Conservation (phyloP, 176 grass and related monocot genomes). For the barley (Hordeum vulgare) region DNA sequence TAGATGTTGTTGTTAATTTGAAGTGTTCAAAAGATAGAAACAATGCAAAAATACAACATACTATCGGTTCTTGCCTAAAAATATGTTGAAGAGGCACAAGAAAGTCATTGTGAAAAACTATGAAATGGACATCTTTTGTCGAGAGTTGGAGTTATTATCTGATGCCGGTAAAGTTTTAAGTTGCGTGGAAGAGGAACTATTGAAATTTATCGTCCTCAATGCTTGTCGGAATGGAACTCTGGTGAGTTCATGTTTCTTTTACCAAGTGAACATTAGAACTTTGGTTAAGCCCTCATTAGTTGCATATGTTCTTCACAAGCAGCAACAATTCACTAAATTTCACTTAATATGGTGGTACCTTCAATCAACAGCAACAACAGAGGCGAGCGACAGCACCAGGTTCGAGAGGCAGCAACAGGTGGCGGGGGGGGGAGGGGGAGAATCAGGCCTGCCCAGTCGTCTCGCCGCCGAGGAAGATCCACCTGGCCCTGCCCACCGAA, state of each 20-base stretch:
- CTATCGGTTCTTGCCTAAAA: slow-evolving; percentile 46
- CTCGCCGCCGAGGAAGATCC: no score
- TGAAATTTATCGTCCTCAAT: slow-evolving; percentile 67
- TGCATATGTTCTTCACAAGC: neutral
- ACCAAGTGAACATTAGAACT: slow-evolving; percentile 4
- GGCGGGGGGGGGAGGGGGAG: no score
- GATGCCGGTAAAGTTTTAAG: slow-evolving; percentile 38
- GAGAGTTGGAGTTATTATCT: slow-evolving; percentile 52
- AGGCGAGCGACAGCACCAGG: no score
- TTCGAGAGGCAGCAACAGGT: no score
- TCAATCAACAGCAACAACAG: no score
- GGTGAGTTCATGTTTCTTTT: slow-evolving; percentile 44
- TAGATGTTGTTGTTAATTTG: slow-evolving; percentile 20
- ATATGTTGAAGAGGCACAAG: slow-evolving; percentile 67
- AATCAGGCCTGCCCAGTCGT: no score
- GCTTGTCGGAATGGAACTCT: slow-evolving; percentile 53
- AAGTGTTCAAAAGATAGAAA: slow-evolving; percentile 27
- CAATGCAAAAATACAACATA: slow-evolving; percentile 19
- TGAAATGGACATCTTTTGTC: slow-evolving; percentile 57
- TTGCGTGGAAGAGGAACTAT: slow-evolving; percentile 57
- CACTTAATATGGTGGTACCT: no score
- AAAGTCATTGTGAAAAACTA: slow-evolving; percentile 49
- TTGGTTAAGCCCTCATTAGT: neutral
- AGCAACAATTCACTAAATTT: no score
- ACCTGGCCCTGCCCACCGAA: no score